These are phyloP conservation scores for Elaeis oleifera DNA, from an alignment of 202 grass and related monocot genomes.

Conservation along the genomic window DNA sequence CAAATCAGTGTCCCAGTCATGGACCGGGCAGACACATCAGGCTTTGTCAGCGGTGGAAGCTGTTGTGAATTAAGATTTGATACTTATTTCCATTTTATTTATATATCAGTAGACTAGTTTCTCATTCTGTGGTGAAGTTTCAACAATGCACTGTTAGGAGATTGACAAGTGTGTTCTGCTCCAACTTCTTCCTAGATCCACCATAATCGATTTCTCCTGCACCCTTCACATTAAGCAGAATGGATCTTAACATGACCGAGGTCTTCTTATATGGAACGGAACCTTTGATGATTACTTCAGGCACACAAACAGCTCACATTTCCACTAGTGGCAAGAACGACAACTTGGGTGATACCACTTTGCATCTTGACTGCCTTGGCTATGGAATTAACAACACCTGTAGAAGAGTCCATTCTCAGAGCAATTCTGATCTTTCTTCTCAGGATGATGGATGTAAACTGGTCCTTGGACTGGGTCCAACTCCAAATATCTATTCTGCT, in stretches of 20 bases:
- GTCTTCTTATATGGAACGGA: slow-evolving; percentile 17
- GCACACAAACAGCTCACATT: slow-evolving; percentile 20
- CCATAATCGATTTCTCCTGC: slow-evolving; percentile 2
- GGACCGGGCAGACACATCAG: slow-evolving; percentile 74
- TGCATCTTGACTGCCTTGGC: slow-evolving; percentile 27
- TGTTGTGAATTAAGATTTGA: slow-evolving; percentile 38
- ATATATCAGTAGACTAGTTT: slow-evolving; percentile 34
- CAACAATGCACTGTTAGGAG: neutral
- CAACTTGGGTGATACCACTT: slow-evolving; percentile 30
- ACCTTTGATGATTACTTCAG: slow-evolving; percentile 27
- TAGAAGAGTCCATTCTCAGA: slow-evolving; percentile 15
- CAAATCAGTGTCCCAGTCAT: slow-evolving; percentile 25
- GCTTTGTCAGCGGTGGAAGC: slow-evolving; percentile 77
- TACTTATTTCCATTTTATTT: slow-evolving; percentile 69
- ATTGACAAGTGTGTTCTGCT: neutral
- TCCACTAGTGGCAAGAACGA: slow-evolving; percentile 21
- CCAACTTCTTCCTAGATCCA: slow-evolving; percentile 14
- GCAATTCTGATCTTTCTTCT: slow-evolving; percentile 15
- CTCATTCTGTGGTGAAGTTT: slow-evolving; percentile 16
- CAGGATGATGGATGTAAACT: slow-evolving; percentile 49
- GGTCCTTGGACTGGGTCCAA: slow-evolving; percentile 69
- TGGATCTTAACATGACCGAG: slow-evolving; percentile 25
- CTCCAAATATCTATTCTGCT: slow-evolving; percentile 42
- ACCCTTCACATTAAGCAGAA: neutral
- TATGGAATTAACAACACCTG: slow-evolving; percentile 4